Evolutionary conservation across 441 rosid genomes (phyloP).

Genomic region (Gossypium davidsonii): DNA sequence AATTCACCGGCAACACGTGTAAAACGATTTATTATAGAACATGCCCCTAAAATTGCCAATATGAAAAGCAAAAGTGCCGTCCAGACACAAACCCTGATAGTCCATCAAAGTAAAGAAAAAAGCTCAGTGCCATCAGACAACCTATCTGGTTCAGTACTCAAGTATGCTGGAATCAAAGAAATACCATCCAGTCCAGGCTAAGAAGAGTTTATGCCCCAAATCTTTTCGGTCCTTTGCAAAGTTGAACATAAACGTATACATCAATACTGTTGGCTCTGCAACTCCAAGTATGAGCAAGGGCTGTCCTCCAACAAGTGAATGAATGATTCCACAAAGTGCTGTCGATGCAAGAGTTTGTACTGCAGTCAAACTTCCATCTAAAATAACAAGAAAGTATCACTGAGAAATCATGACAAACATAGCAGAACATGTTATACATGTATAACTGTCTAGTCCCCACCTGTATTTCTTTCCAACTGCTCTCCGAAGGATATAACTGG

Average conservation of each 20-base stretch:
- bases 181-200: constrained; percentile 86
- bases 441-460: constrained; percentile 20
- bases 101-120: constrained; percentile 17
- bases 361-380: constrained; percentile 69
- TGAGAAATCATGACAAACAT: constrained; percentile 12
- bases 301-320: constrained; percentile 68
- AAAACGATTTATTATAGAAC: constrained; percentile 77
- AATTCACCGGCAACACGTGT: constrained; percentile 80
- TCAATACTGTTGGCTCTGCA: constrained; percentile 79
- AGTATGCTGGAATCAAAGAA: constrained; percentile 10
- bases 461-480: constrained; percentile 63
- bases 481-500: constrained; percentile 82
- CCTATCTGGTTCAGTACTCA: constrained; percentile 10
- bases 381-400: constrained; percentile 11
- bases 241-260: constrained; percentile 71
- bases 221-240: constrained; percentile 70
- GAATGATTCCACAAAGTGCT: constrained; percentile 65
- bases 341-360: constrained; percentile 81
- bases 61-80: constrained; percentile 65
- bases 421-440: constrained; percentile 9
- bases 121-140: constrained; percentile 21
- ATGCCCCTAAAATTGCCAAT: constrained; percentile 63
- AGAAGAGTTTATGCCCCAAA: constrained; percentile 60
- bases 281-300: constrained; percentile 79
- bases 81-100: constrained; percentile 73